Evolutionary conservation across 208 protist species (phyloP), one percentile per base, ranked within the genome.

Genomic region (Crithidia thermophila): DNA sequence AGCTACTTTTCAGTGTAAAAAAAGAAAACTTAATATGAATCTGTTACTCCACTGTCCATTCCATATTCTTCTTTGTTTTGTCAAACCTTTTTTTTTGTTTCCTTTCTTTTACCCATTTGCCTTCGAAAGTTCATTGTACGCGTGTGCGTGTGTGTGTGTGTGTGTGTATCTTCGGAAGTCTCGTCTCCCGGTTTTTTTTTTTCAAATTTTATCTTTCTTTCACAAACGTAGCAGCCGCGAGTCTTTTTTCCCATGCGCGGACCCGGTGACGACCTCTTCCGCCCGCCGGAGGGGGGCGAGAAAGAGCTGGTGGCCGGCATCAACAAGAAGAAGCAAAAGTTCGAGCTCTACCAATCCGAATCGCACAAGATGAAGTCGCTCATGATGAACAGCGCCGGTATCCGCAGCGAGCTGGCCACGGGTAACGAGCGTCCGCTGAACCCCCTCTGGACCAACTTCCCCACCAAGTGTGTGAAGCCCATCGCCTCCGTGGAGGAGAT

Each of bases 341-440:
- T 93, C 18, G 81, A 93, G 79, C 45, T 93, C 8, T 89, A 93
- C 67, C 87, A 93, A 56, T 89, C 82, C 25, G 78, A 86, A 18
- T 93, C 87, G 33, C 87, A 93, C 79, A 85, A 80, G 43, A 93
- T 93, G 87, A 93, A 93, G 62, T 67, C 83, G 7, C 75, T 93
- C 56, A 82, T 93, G 75, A 89, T 87, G 79, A 93, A 87, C 71
- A 89, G 87, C 68, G 87, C 83, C 3, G 81, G 81, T 51, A 66
- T 93, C 20, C 80, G 83, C 42, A 88, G 77, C 55, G 83, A 76
- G 18, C 42, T 90, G 23, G 71, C 53, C 51, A 77, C 77, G 13
- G 72, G 80, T 16, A 85, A 87, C 40, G 72, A 84, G 51, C 67
- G 58, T 16, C 40, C 71, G 14, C 30, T 90, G 28, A 94, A 94